Evolutionary conservation across 2,329 filamentous ascomycete genomes (phyloP), one percentile per base, ranked within the genome.

Genomic region (Leptographium procerum): DNA sequence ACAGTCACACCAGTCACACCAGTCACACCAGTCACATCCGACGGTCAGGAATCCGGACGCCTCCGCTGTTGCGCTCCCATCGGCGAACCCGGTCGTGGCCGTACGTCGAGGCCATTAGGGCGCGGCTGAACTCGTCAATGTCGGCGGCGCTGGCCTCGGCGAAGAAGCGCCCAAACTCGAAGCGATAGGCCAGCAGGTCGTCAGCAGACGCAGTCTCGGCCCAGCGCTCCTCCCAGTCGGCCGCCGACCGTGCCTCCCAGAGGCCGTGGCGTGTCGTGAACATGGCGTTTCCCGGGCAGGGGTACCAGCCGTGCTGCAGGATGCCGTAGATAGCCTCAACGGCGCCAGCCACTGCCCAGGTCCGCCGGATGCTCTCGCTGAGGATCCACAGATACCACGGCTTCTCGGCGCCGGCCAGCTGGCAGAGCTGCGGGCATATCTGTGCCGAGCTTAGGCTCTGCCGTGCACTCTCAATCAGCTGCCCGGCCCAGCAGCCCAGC

Each of bases 361-460:
- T 65, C 1, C 70, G 66, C 22, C 70, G 62, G 26, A 69, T 65
- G 48, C 67, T 69, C 60, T 71, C 70, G 10, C 65, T 57, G n/a
- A 71, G 47, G 8, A 71, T 59, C 69, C 70, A 72, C 11, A 64
- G 52, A 34, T 60, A 61, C 66, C 66, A 67, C 8, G 52, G 34
- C 19, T 57, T 53, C 24, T 60, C 58, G 28, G 33, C 4, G 14
- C 8, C 22, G 22, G 14, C 14, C 33, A 45, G 31, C 10, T 8
- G 11, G 13, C 19, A 2, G 19, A 8, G 7, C 24, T n/a, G 34
- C 26, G 29, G 31, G 9, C 14, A n/a, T 28, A n/a, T n/a, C n/a
- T n/a, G n/a, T n/a, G 11, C 5, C 16, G 16, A 5, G 3, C 26
- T 7, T 10, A 57, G 22, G 28, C 31, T 55, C 13, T 48, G 52